Evolutionary conservation across 148 eudicot genomes (phyloP).

Genomic region (Polygonum maritimum): DNA sequence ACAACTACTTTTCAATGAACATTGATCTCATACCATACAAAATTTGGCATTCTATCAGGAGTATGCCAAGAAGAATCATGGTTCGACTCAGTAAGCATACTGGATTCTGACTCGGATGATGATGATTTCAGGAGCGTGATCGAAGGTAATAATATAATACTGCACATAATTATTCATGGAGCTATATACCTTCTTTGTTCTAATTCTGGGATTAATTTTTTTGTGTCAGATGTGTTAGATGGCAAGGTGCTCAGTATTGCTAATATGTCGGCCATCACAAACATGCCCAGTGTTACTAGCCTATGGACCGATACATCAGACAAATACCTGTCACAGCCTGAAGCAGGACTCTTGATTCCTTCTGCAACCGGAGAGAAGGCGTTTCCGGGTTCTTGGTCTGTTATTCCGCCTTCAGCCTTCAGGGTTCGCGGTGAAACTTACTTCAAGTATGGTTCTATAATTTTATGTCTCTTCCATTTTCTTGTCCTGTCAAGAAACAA

Average conservation of each 20-base stretch:
- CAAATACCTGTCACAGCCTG: slow-evolving; percentile 33
- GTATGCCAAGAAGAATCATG: slow-evolving; percentile 62
- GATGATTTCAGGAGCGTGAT: slow-evolving; percentile 69
- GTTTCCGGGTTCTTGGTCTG: slow-evolving; percentile 50
- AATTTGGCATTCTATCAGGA: slow-evolving; percentile 21
- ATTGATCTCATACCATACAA: not conserved
- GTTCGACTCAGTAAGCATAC: slow-evolving; percentile 66
- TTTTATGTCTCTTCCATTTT: not conserved
- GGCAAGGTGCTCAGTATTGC: slow-evolving; percentile 23
- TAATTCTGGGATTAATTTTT: not conserved
- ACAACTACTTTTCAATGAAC: not conserved
- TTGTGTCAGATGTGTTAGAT: slow-evolving; percentile 20
- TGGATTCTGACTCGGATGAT: slow-evolving; percentile 48
- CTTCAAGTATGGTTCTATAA: slow-evolving; percentile 39
- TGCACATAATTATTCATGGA: not conserved
- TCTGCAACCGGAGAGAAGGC: slow-evolving; percentile 33
- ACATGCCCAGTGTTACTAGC: slow-evolving; percentile 9
- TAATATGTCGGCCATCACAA: not conserved
- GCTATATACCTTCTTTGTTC: not conserved
- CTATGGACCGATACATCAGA: slow-evolving; percentile 36
- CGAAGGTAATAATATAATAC: slow-evolving; percentile 37
- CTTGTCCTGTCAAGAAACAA: not conserved
- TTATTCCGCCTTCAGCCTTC: slow-evolving; percentile 51
- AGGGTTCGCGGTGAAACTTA: slow-evolving; percentile 65
- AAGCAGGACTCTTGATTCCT: slow-evolving; percentile 52